phyloP scores from a whole-genome alignment of 1,284 basidiomycete species.

The Rhizoctonia solani region DNA sequence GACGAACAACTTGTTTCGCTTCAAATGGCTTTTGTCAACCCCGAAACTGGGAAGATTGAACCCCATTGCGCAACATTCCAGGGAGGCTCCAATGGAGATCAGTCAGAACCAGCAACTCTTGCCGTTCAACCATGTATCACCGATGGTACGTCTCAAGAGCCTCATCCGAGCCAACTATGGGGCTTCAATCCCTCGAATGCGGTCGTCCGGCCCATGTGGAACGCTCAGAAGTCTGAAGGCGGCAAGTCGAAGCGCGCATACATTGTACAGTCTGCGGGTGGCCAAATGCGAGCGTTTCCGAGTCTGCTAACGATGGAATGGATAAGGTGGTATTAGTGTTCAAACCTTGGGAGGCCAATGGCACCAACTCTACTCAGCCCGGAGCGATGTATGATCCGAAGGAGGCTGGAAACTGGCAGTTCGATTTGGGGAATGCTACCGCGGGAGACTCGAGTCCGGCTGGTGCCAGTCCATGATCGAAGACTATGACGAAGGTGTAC shows the following conservation, averaged over 20 bases:
- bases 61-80: conserved; percentile 21
- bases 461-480: neutral
- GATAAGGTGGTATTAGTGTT: conserved; percentile 25
- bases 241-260: conserved; percentile 6
- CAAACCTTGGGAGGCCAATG: conserved; percentile 3
- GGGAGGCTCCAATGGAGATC: neutral
- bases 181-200: conserved; percentile 13
- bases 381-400: neutral
- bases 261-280: neutral
- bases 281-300: neutral
- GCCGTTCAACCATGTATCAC: conserved; percentile 16
- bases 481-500: neutral
- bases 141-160: neutral
- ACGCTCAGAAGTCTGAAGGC: neutral
- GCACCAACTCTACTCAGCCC: neutral
- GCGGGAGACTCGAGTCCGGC: neutral
- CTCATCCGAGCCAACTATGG: conserved; percentile 11
- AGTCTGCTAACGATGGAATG: neutral
- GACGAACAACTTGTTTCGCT: conserved; percentile 22
- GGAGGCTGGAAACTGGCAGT: neutral
- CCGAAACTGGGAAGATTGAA: conserved; percentile 2
- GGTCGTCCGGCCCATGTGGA: conserved; percentile 23
- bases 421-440: neutral
- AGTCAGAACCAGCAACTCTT: neutral
- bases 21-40: conserved; percentile 29